Evolutionary conservation across 257 asterid species (phyloP).

Genomic region (Solanum virginianum): DNA sequence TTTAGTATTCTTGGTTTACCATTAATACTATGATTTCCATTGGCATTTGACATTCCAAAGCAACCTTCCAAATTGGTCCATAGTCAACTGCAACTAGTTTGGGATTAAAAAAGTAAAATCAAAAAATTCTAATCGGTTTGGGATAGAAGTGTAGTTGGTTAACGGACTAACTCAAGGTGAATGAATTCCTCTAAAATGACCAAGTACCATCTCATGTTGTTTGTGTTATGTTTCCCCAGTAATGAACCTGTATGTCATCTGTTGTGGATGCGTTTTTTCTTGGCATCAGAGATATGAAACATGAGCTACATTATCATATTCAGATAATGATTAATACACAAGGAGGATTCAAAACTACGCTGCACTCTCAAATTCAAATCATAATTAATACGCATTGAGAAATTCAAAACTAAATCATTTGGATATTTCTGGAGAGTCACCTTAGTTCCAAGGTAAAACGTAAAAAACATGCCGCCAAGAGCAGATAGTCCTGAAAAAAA

Average conservation of each 20-base stretch:
- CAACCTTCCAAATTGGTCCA: not conserved
- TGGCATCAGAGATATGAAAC: constrained; percentile 79
- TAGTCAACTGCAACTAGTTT: not conserved
- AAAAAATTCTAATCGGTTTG: not conserved
- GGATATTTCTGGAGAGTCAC: constrained; percentile 16
- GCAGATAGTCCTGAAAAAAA: constrained; percentile 54
- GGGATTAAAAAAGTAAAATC: not conserved
- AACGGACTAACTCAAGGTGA: not conserved
- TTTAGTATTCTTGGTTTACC: too few species aligned
- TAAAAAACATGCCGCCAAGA: constrained; percentile 50
- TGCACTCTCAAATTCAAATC: not conserved
- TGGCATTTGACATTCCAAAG: too few species aligned
- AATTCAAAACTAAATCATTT: not conserved
- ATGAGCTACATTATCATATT: constrained; percentile 49
- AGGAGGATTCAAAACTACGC: not conserved
- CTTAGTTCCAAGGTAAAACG: constrained; percentile 92
- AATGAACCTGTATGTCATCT: not conserved
- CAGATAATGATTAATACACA: constrained; percentile 5
- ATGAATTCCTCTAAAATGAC: not conserved
- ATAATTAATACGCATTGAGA: not conserved
- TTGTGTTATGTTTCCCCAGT: not conserved
- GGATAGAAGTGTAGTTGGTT: not conserved
- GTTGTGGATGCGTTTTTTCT: constrained; percentile 17
- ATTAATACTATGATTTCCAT: too few species aligned
- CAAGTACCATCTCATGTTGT: not conserved